These are phyloP conservation scores for Berberis thunbergii DNA, from an alignment of 164 flowering plant species.

Conservation along the genomic window DNA sequence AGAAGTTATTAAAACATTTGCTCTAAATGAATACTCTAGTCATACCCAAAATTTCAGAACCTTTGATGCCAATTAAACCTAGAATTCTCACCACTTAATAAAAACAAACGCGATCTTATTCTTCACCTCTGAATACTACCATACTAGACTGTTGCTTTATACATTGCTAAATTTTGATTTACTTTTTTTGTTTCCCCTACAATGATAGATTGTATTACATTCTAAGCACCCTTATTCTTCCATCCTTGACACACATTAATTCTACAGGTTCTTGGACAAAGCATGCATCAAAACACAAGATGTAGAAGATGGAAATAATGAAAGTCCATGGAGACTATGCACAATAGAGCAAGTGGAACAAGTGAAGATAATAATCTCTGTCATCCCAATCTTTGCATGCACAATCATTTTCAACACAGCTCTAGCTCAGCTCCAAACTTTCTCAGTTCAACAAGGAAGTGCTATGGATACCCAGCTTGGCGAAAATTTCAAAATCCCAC, in stretches of 20 bases:
- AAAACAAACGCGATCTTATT: no score
- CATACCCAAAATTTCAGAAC: no score
- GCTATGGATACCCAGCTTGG: constrained; percentile 46
- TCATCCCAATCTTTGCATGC: constrained; percentile 67
- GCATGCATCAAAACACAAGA: constrained; percentile 68
- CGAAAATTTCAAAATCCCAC: constrained; percentile 47
- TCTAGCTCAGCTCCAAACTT: constrained; percentile 75
- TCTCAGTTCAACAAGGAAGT: constrained; percentile 75
- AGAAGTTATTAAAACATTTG: no score
- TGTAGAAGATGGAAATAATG: constrained; percentile 18
- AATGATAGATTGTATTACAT: no score
- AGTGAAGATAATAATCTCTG: constrained; percentile 61
- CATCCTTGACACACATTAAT: background rate
- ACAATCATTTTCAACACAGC: constrained; percentile 77
- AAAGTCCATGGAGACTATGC: constrained; percentile 73
- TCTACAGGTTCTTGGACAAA: constrained; percentile 76
- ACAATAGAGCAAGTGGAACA: constrained; percentile 63
- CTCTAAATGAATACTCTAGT: no score
- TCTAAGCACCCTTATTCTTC: no score
- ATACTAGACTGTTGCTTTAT: no score
- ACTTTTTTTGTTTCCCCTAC: no score
- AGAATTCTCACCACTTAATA: no score
- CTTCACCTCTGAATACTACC: no score
- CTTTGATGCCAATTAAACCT: no score
- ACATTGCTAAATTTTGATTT: no score